phyloP scores from a whole-genome alignment of 2,329 filamentous ascomycete genomes.

The Colletotrichum sp. region DNA sequence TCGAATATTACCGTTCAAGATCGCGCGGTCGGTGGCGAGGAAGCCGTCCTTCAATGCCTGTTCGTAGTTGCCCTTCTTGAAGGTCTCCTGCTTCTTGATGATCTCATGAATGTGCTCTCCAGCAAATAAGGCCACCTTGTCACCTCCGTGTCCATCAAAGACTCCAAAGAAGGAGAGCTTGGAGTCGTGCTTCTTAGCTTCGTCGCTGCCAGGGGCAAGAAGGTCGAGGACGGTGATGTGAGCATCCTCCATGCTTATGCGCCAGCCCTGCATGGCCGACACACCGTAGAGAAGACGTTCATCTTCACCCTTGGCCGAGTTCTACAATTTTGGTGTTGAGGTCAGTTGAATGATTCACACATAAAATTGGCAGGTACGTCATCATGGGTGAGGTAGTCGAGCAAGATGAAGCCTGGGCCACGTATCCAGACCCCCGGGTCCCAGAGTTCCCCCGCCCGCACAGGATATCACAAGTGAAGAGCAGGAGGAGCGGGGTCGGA shows the following conservation, averaged over 20 bases:
- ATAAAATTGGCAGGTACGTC: not conserved
- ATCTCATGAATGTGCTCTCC: constrained; percentile 95
- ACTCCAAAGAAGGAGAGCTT: constrained; percentile 96
- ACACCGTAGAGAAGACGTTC: constrained; percentile 91
- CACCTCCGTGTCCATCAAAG: constrained; percentile 96
- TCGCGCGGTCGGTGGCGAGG: constrained; percentile 92
- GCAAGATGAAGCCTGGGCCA: not conserved
- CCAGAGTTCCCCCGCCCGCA: not conserved
- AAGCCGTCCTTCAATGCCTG: constrained; percentile 98
- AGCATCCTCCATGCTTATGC: constrained; percentile 99
- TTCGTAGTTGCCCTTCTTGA: constrained; percentile 88
- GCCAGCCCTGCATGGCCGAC: constrained; percentile 99
- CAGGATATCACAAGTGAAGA: not conserved
- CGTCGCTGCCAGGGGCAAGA: constrained; percentile 60
- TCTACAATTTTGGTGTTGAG: constrained; percentile 52
- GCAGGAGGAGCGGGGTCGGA: not conserved
- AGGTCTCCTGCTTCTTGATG: constrained; percentile 91
- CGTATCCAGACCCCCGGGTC: not conserved
- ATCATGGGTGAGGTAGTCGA: not conserved
- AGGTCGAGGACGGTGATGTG: constrained; percentile 91
- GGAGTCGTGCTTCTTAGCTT: constrained; percentile 69
- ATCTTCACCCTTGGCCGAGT: constrained; percentile 90
- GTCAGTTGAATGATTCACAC: not conserved
- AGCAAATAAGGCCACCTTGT: constrained; percentile 92
- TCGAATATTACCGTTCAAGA: constrained; percentile 79